Conservation (phyloP, 2,329 filamentous ascomycete genomes). For the Alternaria sp. region DNA sequence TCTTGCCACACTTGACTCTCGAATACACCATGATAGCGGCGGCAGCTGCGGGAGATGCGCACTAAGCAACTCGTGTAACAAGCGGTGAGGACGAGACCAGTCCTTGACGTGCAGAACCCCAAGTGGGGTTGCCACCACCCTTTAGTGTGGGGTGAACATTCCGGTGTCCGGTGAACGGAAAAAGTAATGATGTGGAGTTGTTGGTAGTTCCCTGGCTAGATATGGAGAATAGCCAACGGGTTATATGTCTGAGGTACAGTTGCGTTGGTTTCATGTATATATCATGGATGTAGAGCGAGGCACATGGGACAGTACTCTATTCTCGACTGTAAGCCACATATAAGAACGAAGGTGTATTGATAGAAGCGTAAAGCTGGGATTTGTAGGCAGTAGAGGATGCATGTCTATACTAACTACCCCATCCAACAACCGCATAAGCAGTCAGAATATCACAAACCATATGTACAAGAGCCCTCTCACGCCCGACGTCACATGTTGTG, state of each 20-base stretch:
- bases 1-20: background rate
- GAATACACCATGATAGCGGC: background rate
- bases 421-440: background rate
- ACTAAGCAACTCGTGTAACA: constrained; percentile 7
- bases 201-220: background rate
- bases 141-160: constrained; percentile 1
- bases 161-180: constrained; percentile 10
- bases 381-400: background rate
- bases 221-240: background rate
- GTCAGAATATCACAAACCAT: background rate
- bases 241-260: background rate
- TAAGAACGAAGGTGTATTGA: background rate
- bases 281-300: background rate
- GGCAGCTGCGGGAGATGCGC: constrained; percentile 9
- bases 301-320: background rate
- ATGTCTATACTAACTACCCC: background rate
- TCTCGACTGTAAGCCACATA: background rate
- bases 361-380: background rate
- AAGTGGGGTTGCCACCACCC: constrained; percentile 2
- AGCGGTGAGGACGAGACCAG: constrained; percentile 13
- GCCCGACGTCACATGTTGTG: background rate
- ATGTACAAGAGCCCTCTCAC: background rate
- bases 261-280: background rate
- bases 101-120: background rate
- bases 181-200: background rate